A percentile compares a stretch with the other conserved stretches of the same genome.
Conservation (phyloP, 257 asterid genomes). For the Gynochthodes officinalis region DNA sequence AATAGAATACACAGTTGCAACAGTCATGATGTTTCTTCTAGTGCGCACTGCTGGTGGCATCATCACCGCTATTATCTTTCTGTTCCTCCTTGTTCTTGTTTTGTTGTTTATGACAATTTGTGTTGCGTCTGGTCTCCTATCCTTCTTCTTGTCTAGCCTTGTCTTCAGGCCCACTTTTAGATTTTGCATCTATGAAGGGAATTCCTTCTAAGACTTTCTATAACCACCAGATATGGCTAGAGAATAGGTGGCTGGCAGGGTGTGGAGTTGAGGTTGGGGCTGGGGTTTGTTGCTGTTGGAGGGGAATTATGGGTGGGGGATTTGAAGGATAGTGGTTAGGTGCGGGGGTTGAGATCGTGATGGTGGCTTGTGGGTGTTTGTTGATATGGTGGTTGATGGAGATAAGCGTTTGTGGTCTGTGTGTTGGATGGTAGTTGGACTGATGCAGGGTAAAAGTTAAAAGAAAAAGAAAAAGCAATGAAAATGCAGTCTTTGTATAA, state of each 20-base stretch:
- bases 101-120: neutral
- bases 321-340: too few relatives aligned
- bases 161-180: neutral
- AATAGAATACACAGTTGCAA: too few relatives aligned
- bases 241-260: neutral
- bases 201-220: neutral
- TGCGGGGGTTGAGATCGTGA: neutral
- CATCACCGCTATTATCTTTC: neutral
- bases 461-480: neutral
- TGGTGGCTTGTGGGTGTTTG: neutral
- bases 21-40: too few relatives aligned
- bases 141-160: neutral
- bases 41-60: neutral
- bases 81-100: neutral
- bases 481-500: neutral
- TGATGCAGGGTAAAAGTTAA: neutral
- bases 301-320: too few relatives aligned
- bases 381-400: neutral
- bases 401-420: neutral
- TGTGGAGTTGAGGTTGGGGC: neutral
- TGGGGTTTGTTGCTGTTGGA: neutral
- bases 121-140: neutral
- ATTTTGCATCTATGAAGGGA: neutral
- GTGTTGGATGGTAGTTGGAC: neutral
- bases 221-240: neutral